Evolutionary conservation across 2,329 filamentous ascomycete species (phyloP), one percentile per base, ranked within the genome.

Genomic region (Epichloe amarillans): DNA sequence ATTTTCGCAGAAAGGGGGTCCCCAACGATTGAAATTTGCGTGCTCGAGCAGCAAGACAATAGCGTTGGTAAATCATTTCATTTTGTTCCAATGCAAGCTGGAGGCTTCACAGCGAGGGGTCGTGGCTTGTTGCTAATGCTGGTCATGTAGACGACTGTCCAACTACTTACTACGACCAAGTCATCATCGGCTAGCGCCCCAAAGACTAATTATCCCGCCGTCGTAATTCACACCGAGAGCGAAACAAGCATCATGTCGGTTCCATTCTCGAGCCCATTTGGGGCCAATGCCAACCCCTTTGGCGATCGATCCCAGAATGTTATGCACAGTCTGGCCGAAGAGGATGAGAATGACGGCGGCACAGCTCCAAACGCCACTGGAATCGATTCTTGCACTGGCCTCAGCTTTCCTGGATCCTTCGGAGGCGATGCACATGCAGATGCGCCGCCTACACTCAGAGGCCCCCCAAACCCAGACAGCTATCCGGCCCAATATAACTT

Each of bases 401-500:
- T 70, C 48, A 65, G 66, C 46, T 77, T 79, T 55, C 71, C 72
- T 36, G 69, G 66, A n/a, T 67, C 72, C 3, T 81, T 82, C 58
- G 76, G 77, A 30, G 73, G 70, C 39, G 74, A 77, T 57, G 72
- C 72, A 55, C 65, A 67, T 36, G 57, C 66, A 30, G 75, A 79
- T 42, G 59, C 63, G 19, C 72, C 72, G 19, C 69, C 72, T 14
- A 70, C 72, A 53, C 62, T 72, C 59, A 64, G 75, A 64, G 67
- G 67, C 59, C 65, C 73, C 74, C 74, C 76, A 52, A 78, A 79
- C 53, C 70, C 77, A 39, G 82, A 87, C 57, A 82, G 80, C 60
- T 88, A 95, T 63, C 93, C 93, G 51, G 85, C 80, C 59, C 90
- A 97, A 66, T 97, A 96, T 72, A 95, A 95, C 67, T 84, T 95